Evolutionary conservation across 1,284 basidiomycete genomes (phyloP).

Genomic region (Boletus sp.): DNA sequence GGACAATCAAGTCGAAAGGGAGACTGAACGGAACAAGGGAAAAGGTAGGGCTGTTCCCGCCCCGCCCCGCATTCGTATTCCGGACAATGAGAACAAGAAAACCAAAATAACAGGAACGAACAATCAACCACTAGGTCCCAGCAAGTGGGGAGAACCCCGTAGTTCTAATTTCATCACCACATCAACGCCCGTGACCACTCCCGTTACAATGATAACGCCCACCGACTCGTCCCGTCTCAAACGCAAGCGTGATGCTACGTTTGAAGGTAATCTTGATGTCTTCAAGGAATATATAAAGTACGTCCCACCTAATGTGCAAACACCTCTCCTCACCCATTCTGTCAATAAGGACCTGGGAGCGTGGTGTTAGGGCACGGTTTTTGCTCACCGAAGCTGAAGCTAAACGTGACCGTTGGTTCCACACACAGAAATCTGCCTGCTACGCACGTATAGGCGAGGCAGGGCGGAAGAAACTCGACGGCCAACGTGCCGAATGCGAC

Average conservation of each 20-base stretch:
- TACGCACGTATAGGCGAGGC: constrained; percentile 31
- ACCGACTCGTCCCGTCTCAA: constrained; percentile 21
- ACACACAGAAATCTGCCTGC: constrained; percentile 30
- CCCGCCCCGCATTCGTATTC: constrained; percentile 31
- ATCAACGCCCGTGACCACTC: constrained; percentile 14
- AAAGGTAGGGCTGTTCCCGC: constrained; percentile 16
- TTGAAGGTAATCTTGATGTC: constrained; percentile 23
- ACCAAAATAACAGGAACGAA: constrained; percentile 27
- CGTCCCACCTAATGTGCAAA: not conserved
- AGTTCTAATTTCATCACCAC: not conserved
- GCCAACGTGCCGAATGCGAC: constrained; percentile 28
- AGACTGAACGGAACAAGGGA: constrained; percentile 6
- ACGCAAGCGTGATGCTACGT: constrained; percentile 23
- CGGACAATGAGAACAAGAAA: constrained; percentile 18
- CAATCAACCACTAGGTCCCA: constrained; percentile 13
- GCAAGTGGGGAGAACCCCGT: constrained; percentile 20
- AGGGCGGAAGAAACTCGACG: constrained; percentile 28
- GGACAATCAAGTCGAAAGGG: constrained; percentile 8
- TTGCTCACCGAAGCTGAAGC: constrained; percentile 28
- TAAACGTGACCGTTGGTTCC: constrained; percentile 29
- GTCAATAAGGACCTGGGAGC: constrained; percentile 28
- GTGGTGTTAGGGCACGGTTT: constrained; percentile 27
- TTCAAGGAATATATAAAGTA: constrained; percentile 34
- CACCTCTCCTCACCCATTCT: not conserved
- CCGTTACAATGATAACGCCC: constrained; percentile 14